Base-by-base conservation (phyloP, 2,329 filamentous ascomycete species). In the Aspergillus clavatus region DNA sequence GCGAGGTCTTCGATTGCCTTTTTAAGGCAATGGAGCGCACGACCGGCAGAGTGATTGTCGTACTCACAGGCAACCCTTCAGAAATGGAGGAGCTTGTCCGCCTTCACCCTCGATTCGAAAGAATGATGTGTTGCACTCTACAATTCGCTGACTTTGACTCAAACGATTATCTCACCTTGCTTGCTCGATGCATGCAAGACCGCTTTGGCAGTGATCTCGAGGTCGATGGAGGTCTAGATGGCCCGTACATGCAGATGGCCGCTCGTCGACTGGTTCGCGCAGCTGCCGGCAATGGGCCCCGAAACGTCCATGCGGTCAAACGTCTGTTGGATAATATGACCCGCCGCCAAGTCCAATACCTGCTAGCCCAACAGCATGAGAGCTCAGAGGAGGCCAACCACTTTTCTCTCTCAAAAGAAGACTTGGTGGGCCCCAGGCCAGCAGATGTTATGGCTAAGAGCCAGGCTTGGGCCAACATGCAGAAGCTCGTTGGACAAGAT, bases 361-460 rank as follows among this genome's bases (percentile, higher is more conserved):
- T 54, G 23, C 45, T 41, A 6, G 41, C 48, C 19, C 46, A 54
- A 38, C 40, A 48, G 14, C 43, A 51, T n/a, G 41, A 38, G 18
- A 45, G 47, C 4, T 45, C 50, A 36, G 51, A 54, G n/a, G 50
- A 53, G 26, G 47, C 48, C 3, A 51, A 56, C 22, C 47, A 53
- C 29, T 52, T 54, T 33, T 55, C 51, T 43, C 51, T 56, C 16
- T 54, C 54, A 10, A 48, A 47, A 24, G 51, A 55, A 3, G 54
- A 57, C 31, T 23, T 57, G 4, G 26, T 57, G 8, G 54, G 54
- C 2, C 48, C 46, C 8, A 44, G 46, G 4, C 54, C 54, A 7
- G 38, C 31, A 4, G 48, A 51, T 27, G 38, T 48, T 16, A 42
- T 38, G n/a, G 33, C 27, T 3, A 40, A 47, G 12, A 57, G 51